Base-by-base conservation (phyloP, 2,329 filamentous ascomycete species). In the Sporothrix luriei region DNA sequence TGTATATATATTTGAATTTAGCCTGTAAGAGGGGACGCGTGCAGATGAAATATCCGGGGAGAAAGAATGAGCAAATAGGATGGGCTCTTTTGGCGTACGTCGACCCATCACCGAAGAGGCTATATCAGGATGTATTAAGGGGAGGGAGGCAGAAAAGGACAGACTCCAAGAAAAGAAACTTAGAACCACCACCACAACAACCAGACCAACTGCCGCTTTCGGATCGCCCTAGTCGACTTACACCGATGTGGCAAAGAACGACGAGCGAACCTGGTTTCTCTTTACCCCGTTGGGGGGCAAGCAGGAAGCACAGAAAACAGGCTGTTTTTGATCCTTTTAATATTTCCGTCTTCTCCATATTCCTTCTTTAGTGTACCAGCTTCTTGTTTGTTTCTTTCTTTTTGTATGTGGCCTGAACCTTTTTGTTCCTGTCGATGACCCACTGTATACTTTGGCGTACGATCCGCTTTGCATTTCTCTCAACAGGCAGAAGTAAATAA, bases 121-220 rank as follows among this genome's bases (percentile, higher is more conserved):
- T 64, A 64, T 49, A 64, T 33, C 14, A 10, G 24, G 43, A 13
- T 10, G 61, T 49, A 64, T 64, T 48, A 48, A 48, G 59, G 59
- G 59, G 59, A n/a, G 48, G 24, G n/a, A 64, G 64, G 3, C 3
- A 9, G 43, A 24, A 13, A 43, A 59, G 29, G 38, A 38, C 3
- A 33, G 29, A 19, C 3, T 38, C 26, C 26, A 40, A 19, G 19
- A 55, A 21, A 24, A 43, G 14, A 43, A 40, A 24, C 33, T 7
- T 6, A 24, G 38, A 29, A 40, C 5, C 19, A 13, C 13, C 11
- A 51, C 33, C 6, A 24, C n/a, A 29, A 40, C 5, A 26, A 13
- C 13, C 11, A 51, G 46, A n/a, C 16, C 54, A 67, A 67, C 51
- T 57, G 65, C 51, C 65, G 65, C 33, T 67, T 67, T 57, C 24